Evolutionary conservation across 2,329 filamentous ascomycete species (phyloP).

Genomic region (Teratosphaeria gauchensis): DNA sequence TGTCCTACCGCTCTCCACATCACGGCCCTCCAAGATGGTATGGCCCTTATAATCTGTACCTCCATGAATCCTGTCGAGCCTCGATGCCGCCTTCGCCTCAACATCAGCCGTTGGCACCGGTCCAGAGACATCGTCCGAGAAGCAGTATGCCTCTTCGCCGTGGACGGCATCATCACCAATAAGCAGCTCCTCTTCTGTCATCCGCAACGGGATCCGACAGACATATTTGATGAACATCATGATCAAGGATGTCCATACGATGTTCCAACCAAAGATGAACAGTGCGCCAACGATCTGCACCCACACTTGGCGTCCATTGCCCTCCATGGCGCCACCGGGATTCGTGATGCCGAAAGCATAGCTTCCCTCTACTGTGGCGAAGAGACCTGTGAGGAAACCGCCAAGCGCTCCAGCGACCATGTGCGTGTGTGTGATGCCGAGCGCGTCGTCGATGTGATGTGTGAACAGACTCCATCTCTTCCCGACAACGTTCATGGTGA

Average conservation of each 20-base stretch:
- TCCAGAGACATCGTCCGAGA: conserved; percentile 15
- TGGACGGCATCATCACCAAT: conserved; percentile 41
- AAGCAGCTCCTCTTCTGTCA: conserved; percentile 37
- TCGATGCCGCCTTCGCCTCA: neutral
- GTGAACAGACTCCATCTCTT: conserved; percentile 47
- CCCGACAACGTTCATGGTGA: conserved; percentile 41
- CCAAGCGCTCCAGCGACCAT: conserved; percentile 38
- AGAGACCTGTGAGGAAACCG: conserved; percentile 38
- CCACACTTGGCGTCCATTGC: conserved; percentile 42
- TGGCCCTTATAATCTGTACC: neutral
- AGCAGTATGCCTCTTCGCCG: conserved; percentile 35
- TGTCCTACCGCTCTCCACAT: neutral
- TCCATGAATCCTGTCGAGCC: neutral
- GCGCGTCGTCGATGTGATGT: conserved; percentile 45
- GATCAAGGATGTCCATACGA: conserved; percentile 42
- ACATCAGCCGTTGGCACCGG: conserved; percentile 5
- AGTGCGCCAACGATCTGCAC: conserved; percentile 40
- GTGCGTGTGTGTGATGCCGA: conserved; percentile 43
- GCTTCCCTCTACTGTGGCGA: conserved; percentile 38
- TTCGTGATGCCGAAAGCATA: conserved; percentile 38
- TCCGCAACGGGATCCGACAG: conserved; percentile 37
- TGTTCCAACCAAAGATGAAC: conserved; percentile 43
- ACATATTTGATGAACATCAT: conserved; percentile 44
- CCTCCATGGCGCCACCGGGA: conserved; percentile 41
- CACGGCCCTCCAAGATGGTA: neutral